Conservation (phyloP, 2,329 filamentous ascomycete species). For the Aureobasidium sp. region DNA sequence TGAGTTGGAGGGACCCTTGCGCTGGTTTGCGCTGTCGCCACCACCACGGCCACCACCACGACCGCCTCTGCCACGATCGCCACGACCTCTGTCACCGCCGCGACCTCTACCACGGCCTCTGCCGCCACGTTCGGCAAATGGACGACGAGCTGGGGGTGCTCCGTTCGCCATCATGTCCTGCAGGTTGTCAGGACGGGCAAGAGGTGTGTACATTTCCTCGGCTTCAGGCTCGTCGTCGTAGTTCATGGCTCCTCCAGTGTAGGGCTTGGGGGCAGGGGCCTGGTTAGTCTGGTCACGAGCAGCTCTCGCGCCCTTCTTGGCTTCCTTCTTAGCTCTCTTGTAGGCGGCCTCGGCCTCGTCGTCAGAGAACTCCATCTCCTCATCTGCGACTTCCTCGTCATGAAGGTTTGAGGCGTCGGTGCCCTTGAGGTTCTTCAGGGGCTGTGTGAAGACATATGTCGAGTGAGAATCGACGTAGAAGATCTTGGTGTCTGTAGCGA, state of each 20-base stretch:
- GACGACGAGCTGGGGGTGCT: constrained; percentile 32
- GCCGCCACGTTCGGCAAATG: constrained; percentile 28
- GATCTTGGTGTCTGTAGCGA: constrained; percentile 63
- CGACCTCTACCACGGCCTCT: constrained; percentile 26
- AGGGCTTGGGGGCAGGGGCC: neutral
- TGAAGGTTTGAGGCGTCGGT: constrained; percentile 93
- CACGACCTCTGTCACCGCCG: constrained; percentile 23
- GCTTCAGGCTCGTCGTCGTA: constrained; percentile 39
- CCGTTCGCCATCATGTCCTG: constrained; percentile 37
- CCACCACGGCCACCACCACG: constrained; percentile 22
- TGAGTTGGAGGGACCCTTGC: constrained; percentile 19
- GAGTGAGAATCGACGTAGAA: constrained; percentile 77
- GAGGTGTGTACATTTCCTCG: constrained; percentile 41
- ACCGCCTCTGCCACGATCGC: constrained; percentile 28
- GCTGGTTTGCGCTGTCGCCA: constrained; percentile 17
- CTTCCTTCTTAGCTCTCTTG: constrained; percentile 30
- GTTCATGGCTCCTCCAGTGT: constrained; percentile 29
- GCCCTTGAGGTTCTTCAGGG: constrained; percentile 71
- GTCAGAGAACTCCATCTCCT: constrained; percentile 92
- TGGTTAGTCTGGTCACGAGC: constrained; percentile 12
- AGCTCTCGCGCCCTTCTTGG: constrained; percentile 25
- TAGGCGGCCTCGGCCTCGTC: constrained; percentile 75
- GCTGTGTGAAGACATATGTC: constrained; percentile 78
- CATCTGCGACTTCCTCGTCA: constrained; percentile 79
- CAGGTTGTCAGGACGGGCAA: constrained; percentile 42